These are phyloP conservation scores for Arthrobotrys megalospora DNA, from an alignment of 2,329 filamentous ascomycete species.

Conservation along the genomic window DNA sequence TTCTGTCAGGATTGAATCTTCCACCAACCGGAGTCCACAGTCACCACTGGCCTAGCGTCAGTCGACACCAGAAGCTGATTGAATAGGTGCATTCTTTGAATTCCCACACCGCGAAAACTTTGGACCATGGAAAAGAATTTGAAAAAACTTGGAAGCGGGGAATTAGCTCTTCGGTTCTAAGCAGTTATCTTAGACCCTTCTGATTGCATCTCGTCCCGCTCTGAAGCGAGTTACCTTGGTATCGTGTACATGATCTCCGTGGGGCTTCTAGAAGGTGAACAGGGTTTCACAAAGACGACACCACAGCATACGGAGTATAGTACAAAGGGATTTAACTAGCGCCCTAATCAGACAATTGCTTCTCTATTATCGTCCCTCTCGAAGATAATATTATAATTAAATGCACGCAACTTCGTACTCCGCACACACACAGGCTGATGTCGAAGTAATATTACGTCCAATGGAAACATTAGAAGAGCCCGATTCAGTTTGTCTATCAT, in stretches of 20 bases:
- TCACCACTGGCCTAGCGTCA: slow-evolving; percentile 3
- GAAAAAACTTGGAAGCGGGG: slow-evolving; percentile 34
- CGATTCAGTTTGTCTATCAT: not conserved
- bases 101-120: slow-evolving; percentile 25
- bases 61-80: slow-evolving; percentile 20
- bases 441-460: not conserved
- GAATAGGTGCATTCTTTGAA: slow-evolving; percentile 22
- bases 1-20: slow-evolving; percentile 44
- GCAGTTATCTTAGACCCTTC: slow-evolving; percentile 23
- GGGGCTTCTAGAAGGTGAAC: slow-evolving; percentile 11
- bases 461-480: not conserved
- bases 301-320: not conserved
- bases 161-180: slow-evolving; percentile 43
- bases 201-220: slow-evolving; percentile 37
- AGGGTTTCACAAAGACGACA: slow-evolving; percentile 7
- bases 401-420: slow-evolving; percentile 10
- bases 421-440: slow-evolving; percentile 14
- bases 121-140: slow-evolving; percentile 25
- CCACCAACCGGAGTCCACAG: slow-evolving; percentile 51
- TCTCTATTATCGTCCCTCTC: not conserved
- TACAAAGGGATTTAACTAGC: not conserved
- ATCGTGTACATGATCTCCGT: slow-evolving; percentile 25
- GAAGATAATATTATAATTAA: slow-evolving; percentile 2
- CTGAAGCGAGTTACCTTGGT: slow-evolving; percentile 38
- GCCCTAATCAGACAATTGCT: too few species aligned